Evolutionary conservation across 441 rosid genomes (phyloP), one percentile per base, ranked within the genome.

Genomic region (Geranium incanum): DNA sequence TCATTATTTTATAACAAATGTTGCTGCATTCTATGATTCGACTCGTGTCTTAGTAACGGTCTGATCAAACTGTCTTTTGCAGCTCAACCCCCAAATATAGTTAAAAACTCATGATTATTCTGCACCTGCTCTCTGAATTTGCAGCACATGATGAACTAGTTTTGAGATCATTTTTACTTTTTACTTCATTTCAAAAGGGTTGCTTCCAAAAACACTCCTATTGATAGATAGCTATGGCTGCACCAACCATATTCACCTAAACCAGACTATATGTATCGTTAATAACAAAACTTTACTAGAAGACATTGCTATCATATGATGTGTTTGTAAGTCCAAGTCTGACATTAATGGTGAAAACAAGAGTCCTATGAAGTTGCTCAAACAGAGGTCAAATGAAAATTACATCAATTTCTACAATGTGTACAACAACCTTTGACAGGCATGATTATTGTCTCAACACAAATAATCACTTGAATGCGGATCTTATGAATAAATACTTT

Each of bases 91-190:
- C 62, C 62, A 6, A 55, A 55, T 12, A 8, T 12, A 6, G 21
- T 55, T 55, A 55, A 15, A 55, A 15, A n/a, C 16, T 13, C 62
- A 55, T 55, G 12, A 45, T 45, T 28, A 28, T 28, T 43, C 19
- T 55, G 62, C 62, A 55, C 19, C 62, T 55, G 62, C 62, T 55
- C 62, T 15, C 62, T 55, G 62, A 55, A 55, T 55, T 55, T 55
- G 6, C 60, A 15, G 62, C 62, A 48, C 4, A 48, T 3, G n/a
- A 48, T 48, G 57, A 48, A 48, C 57, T 48, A 9, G 57, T 13
- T 48, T 48, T 48, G 57, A 48, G 4, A 48, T 39, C 43, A 39
- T 45, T 45, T 55, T 6, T 55, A n/a, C 62, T 55, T 55, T 55
- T 6, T 55, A n/a, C 62, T 55, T 55, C 7, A 55, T 55, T 55